Base-by-base conservation (phyloP, 257 asterid species). In the Solanum tarijense region DNA sequence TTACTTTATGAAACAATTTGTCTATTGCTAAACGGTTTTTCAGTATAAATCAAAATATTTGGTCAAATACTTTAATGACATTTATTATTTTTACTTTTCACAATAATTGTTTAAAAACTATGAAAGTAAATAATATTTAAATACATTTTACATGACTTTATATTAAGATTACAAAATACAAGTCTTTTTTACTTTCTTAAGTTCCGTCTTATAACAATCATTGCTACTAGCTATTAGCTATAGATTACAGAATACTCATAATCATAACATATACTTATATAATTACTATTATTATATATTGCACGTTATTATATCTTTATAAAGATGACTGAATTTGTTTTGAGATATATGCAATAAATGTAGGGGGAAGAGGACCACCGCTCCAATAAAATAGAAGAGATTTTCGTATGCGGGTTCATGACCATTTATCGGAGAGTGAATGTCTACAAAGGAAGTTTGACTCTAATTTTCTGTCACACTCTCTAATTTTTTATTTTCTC, bases 341-440 rank as follows among this genome's bases (percentile, higher is more conserved):
- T 38, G 27, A 12, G 25, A 88, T 31, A 31, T 2, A 31, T 88
- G 92, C 91, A 92, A 88, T 92, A 18, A 91, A 92, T 93, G 90
- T 76, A 18, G 13, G 60, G 41, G 11, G 74, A 58, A 82, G 83
- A 52, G 86, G 88, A 87, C 94, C 94, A 91, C 88, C 83, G 87
- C 86, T 48, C 89, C 88, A 90, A 79, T 31, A 36, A 55, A 58
- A 46, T 85, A 78, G 92, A 89, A 90, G 68, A 31, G 88, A 62
- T 72, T 91, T 92, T 89, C 94, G 86, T 89, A 88, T 94, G 41
- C 55, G 18, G 13, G 25, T 25, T 25, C 43, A 85, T 92, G 93
- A 94, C 96, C 92, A 94, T 91, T 27, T 90, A 92, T 95, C 90
- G 94, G 94, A 31, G 3, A 4, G 93, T 93, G 94, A 92, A 93